These are phyloP conservation scores for Mycena vitilis DNA, from an alignment of 768 basidiomycete genomes.

Conservation along the genomic window DNA sequence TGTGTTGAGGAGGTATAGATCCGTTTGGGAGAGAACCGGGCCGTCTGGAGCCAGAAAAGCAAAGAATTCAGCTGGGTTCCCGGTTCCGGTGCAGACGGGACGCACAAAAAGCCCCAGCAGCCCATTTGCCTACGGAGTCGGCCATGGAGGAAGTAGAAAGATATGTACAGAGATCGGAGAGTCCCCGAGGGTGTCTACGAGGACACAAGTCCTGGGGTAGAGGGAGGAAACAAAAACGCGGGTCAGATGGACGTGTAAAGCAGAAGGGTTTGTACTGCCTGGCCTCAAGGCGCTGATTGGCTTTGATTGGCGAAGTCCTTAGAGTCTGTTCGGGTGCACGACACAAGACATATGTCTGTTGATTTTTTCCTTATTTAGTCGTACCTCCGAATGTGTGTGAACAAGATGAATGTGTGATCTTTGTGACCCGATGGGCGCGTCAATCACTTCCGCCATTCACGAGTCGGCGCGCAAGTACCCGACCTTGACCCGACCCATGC, in stretches of 20 bases:
- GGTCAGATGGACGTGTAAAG: constrained; percentile 17
- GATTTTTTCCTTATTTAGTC: too few species aligned
- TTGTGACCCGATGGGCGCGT: too few species aligned
- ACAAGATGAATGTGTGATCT: too few species aligned
- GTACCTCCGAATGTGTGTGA: too few species aligned
- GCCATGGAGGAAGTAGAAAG: constrained; percentile 35
- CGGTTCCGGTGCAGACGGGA: constrained; percentile 15
- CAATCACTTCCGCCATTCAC: too few species aligned
- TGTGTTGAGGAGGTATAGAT: constrained; percentile 80
- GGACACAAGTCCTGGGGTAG: background rate
- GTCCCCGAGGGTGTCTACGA: background rate
- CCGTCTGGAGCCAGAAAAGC: constrained; percentile 62
- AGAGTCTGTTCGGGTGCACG: constrained; percentile 1
- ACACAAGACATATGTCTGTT: too few species aligned
- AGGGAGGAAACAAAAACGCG: constrained; percentile 11
- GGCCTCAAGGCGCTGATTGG: constrained; percentile 27
- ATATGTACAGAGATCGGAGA: constrained; percentile 28
- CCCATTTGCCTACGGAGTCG: constrained; percentile 54
- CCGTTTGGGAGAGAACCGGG: constrained; percentile 82
- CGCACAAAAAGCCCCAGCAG: constrained; percentile 57
- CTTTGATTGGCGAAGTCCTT: constrained; percentile 20
- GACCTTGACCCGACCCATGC: too few species aligned
- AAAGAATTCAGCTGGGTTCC: constrained; percentile 2
- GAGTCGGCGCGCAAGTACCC: too few species aligned
- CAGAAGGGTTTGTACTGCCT: constrained; percentile 7